Evolutionary conservation across 495 filamentous ascomycete genomes (phyloP), one percentile per base, ranked within the genome.

Genomic region (Aspergillus steynii): DNA sequence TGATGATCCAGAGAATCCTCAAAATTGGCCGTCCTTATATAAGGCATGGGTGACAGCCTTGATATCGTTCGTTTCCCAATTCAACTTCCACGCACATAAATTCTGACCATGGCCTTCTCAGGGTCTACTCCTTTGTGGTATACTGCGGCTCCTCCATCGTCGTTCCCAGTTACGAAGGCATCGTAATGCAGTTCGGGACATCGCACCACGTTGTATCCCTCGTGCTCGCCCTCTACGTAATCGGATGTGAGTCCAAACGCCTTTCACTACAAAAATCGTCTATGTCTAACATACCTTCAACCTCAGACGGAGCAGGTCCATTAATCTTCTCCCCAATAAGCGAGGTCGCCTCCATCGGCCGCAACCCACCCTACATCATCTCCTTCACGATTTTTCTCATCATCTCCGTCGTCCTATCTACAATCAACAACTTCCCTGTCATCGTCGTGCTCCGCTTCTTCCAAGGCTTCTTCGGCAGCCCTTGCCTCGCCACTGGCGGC

Each of bases 401-500:
- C 46, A 63, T 82, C 48, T 61, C 59, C 29, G 58, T 80, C 8
- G 70, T 75, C 1, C 62, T 72, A 0, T 69, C 73, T 14, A 15
- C 58, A 9, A 50, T 65, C n/a, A 27, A 55, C 26, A 76, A 72
- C 60, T 73, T 81, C 55, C 59, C 71, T 1, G 77, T 74, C 1
- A 64, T 83, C 4, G 58, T 82, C 15, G 72, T 76, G 5, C 71
- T 82, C 0, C 76, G 80, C 5, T 83, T 81, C 70, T 63, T 82
- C 28, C 75, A 75, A 47, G 80, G 80, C 48, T 80, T 83, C 66
- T 80, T 83, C 60, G 80, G 80, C 5, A 65, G 59, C 48, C 80
- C 78, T 2, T 79, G 76, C 63, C 65, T 83, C 0, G 80, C 80
- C 0, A 81, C 73, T 4, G 82, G 80, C 25, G 81, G 86, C 63